phyloP scores from a whole-genome alignment of 2,329 filamentous ascomycete genomes.

The Talaromyces verruculosus region DNA sequence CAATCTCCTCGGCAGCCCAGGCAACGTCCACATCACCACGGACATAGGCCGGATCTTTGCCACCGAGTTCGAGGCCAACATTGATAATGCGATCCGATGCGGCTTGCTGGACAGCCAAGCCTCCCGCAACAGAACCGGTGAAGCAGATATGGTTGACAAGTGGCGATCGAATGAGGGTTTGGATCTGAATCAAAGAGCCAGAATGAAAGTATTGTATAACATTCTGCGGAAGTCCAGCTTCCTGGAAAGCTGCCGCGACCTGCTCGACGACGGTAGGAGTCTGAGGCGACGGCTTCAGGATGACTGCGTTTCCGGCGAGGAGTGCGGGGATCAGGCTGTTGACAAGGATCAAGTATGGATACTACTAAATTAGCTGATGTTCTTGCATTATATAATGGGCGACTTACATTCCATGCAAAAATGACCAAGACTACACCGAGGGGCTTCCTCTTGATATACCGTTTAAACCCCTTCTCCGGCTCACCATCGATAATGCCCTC shows the following conservation, averaged over 20 bases:
- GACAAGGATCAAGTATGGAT: slow-evolving; percentile 89
- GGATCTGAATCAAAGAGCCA: slow-evolving; percentile 73
- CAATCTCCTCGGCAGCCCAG: slow-evolving; percentile 92
- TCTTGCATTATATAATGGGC: slow-evolving; percentile 10
- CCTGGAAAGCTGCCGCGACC: slow-evolving; percentile 70
- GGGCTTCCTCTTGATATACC: slow-evolving; percentile 84
- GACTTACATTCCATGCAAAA: slow-evolving; percentile 91
- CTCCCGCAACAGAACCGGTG: slow-evolving; percentile 87
- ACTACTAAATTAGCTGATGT: slow-evolving; percentile 53
- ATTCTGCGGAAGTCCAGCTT: slow-evolving; percentile 77
- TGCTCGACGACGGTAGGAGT: slow-evolving; percentile 91
- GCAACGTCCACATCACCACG: slow-evolving; percentile 79
- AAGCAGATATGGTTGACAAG: slow-evolving; percentile 83
- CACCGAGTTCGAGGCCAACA: slow-evolving; percentile 87
- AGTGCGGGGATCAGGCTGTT: slow-evolving; percentile 93
- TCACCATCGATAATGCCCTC: slow-evolving; percentile 72
- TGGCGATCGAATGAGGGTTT: slow-evolving; percentile 74
- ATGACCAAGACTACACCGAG: slow-evolving; percentile 85
- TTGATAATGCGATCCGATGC: slow-evolving; percentile 80
- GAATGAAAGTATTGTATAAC: slow-evolving; percentile 93
- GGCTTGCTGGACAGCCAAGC: slow-evolving; percentile 79
- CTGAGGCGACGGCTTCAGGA: slow-evolving; percentile 92
- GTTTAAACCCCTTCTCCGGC: slow-evolving; percentile 80
- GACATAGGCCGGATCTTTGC: slow-evolving; percentile 92
- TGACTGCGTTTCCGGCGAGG: slow-evolving; percentile 83